A percentile compares a stretch with the other conserved stretches of the same genome.
Conservation (phyloP, 495 filamentous ascomycete genomes). For the Penicillium simplicissimum region DNA sequence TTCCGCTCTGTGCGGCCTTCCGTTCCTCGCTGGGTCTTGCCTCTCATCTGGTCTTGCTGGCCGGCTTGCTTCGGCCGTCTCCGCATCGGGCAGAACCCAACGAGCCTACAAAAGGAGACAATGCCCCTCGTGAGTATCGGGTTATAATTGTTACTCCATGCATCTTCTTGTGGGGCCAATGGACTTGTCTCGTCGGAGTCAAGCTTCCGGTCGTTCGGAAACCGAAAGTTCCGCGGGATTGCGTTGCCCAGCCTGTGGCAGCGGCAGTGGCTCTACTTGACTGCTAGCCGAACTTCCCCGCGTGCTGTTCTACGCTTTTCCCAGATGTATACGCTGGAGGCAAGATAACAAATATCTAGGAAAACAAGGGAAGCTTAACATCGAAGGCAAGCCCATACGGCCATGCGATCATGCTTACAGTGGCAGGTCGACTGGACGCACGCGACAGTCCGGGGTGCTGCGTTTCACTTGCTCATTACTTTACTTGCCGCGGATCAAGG, state of each 20-base stretch:
- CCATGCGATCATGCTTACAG: neutral
- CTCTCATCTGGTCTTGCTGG: neutral
- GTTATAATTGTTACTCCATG: neutral
- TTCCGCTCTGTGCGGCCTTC: neutral
- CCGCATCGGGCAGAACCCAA: constrained; percentile 1
- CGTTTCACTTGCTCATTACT: no score
- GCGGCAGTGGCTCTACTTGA: neutral
- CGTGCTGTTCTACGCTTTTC: neutral
- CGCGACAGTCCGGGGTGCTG: neutral
- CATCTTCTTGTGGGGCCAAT: neutral
- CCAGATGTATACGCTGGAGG: neutral
- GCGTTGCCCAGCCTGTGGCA: neutral
- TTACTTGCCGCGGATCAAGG: neutral
- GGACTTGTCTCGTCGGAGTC: neutral
- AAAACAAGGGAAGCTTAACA: no score
- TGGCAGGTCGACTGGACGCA: neutral
- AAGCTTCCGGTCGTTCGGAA: neutral
- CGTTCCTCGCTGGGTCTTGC: constrained; percentile 1
- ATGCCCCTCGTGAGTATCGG: neutral
- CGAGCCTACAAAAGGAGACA: neutral
- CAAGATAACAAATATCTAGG: neutral
- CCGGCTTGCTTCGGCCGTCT: neutral
- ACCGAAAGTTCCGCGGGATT: neutral
- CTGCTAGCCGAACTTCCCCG: neutral
- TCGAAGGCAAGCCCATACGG: no score